Conservation (phyloP, 192 early-diverging fungal species). For the Allomyces macrogynus region DNA sequence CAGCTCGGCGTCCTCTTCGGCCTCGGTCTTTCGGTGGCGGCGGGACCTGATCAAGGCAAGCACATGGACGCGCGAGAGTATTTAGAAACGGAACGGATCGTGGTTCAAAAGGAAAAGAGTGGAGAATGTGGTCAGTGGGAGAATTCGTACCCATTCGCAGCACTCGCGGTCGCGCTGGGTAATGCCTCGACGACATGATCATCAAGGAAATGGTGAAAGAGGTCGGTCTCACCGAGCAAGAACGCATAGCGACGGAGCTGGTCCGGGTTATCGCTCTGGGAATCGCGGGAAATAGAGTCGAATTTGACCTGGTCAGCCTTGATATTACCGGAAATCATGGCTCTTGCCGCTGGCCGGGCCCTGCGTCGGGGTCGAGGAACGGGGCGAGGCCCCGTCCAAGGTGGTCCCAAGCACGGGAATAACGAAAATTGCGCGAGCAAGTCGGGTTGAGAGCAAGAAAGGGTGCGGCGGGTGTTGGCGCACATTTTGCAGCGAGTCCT, state of each 20-base stretch:
- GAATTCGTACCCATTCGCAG: constrained; percentile 17
- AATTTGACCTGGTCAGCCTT: no score
- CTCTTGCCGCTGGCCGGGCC: no score
- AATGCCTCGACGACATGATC: constrained; percentile 26
- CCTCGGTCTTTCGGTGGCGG: constrained; percentile 82
- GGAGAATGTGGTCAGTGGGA: neutral
- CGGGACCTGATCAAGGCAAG: constrained; percentile 22
- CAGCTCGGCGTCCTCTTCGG: constrained; percentile 91
- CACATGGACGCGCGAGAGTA: neutral
- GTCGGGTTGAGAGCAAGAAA: no score
- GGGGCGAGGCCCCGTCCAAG: no score
- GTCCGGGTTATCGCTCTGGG: no score
- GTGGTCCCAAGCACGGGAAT: no score
- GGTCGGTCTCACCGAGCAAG: constrained; percentile 39
- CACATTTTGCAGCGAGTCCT: no score
- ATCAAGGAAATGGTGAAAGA: constrained; percentile 51
- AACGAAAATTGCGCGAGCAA: no score
- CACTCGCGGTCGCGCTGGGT: constrained; percentile 22
- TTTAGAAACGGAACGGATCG: neutral
- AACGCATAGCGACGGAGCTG: constrained; percentile 16
- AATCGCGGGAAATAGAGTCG: no score
- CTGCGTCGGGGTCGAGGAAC: no score
- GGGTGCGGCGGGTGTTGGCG: no score
- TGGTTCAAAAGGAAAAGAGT: neutral
- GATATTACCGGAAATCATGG: no score